Evolutionary conservation across 495 filamentous ascomycete genomes (phyloP).

Genomic region (Acidomyces sp.): DNA sequence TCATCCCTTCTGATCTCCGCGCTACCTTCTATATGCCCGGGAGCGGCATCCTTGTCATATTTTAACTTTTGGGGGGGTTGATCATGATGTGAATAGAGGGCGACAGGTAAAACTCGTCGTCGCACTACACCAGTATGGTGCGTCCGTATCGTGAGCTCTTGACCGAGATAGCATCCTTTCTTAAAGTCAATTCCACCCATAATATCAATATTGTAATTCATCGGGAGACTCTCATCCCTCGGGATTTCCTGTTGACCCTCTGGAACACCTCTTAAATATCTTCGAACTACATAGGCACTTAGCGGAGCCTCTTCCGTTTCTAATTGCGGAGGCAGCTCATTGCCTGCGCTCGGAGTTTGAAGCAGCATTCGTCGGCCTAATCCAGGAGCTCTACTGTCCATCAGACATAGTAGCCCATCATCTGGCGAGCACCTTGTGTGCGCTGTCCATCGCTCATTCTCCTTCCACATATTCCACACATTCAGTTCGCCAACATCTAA

Average conservation of each 20-base stretch:
- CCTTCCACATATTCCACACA: conserved; percentile 57
- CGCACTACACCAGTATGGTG: conserved; percentile 85
- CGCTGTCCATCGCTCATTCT: conserved; percentile 26
- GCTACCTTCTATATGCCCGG: conserved; percentile 1
- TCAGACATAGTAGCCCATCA: conserved; percentile 5
- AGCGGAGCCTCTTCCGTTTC: conserved; percentile 8
- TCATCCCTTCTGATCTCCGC: conserved; percentile 25
- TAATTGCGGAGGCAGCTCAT: not conserved
- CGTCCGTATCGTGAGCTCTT: conserved; percentile 90
- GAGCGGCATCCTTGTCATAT: conserved; percentile 33
- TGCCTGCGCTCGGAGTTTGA: not conserved
- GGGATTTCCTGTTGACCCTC: conserved; percentile 74
- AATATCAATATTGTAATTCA: conserved; percentile 75
- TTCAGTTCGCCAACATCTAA: conserved; percentile 48
- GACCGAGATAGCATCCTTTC: conserved; percentile 94
- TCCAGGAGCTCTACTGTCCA: conserved; percentile 31
- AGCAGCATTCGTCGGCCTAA: conserved; percentile 36
- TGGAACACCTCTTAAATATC: conserved; percentile 65
- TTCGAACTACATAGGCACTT: conserved; percentile 48
- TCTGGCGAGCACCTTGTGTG: conserved; percentile 1
- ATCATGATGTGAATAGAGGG: conserved; percentile 44
- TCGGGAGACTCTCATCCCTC: conserved; percentile 54
- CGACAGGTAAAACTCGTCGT: conserved; percentile 75
- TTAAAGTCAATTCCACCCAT: conserved; percentile 74
- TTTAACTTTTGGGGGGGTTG: conserved; percentile 28